Conservation (phyloP, 176 grass and related monocot genomes). For the Juncus effusus region DNA sequence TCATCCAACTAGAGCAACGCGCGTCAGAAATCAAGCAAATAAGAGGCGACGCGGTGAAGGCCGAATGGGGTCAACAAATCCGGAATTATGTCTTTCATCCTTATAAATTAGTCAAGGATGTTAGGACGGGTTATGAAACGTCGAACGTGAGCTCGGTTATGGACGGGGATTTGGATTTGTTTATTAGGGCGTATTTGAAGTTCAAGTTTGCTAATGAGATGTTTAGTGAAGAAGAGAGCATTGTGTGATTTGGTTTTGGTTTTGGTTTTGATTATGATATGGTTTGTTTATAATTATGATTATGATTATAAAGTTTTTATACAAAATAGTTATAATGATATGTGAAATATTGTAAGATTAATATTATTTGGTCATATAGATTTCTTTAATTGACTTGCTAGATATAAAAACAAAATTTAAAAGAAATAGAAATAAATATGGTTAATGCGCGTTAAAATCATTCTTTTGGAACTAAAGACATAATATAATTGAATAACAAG, state of each 20-base stretch:
- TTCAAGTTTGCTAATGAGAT: constrained; percentile 51
- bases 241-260: background rate
- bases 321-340: too few relatives aligned
- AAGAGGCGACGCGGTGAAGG: constrained; percentile 82
- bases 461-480: too few relatives aligned
- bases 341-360: too few relatives aligned
- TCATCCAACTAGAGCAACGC: constrained; percentile 81
- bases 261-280: too few relatives aligned
- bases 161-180: constrained; percentile 77
- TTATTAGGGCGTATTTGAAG: constrained; percentile 76
- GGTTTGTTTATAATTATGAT: too few relatives aligned
- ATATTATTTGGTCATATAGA: too few relatives aligned
- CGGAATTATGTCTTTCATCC: constrained; percentile 99
- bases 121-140: constrained; percentile 62
- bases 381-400: too few relatives aligned
- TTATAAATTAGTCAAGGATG: constrained; percentile 95
- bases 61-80: constrained; percentile 98
- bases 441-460: too few relatives aligned
- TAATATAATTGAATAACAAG: too few relatives aligned
- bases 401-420: too few relatives aligned
- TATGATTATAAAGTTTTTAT: too few relatives aligned
- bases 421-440: too few relatives aligned
- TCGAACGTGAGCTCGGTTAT: constrained; percentile 67
- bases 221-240: background rate
- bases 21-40: constrained; percentile 94